These are phyloP conservation scores for Podosphaera fusca DNA, from an alignment of 2,329 filamentous ascomycete genomes.

Conservation along the genomic window DNA sequence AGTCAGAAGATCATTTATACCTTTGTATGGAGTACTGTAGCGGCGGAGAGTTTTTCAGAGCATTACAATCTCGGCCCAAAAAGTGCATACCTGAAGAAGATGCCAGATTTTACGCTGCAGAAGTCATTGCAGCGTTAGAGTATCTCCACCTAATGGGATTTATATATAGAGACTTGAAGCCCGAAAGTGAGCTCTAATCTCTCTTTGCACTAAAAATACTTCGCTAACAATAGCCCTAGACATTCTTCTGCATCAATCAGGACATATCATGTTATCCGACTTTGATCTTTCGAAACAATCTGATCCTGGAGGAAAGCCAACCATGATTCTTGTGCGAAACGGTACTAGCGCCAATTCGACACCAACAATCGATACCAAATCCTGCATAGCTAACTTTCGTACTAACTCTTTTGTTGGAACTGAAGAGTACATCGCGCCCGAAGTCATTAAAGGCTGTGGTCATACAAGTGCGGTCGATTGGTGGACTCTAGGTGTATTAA, in stretches of 20 bases:
- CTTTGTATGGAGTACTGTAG: conserved; percentile 99
- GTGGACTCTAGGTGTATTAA: conserved; percentile 94
- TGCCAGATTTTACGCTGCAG: conserved; percentile 87
- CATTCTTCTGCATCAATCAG: conserved; percentile 94
- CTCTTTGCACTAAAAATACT: background rate
- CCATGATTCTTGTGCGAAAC: conserved; percentile 78
- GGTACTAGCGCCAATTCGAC: conserved; percentile 68
- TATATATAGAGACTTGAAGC: conserved; percentile 94
- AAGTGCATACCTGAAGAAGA: conserved; percentile 96
- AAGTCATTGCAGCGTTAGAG: conserved; percentile 88
- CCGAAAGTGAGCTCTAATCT: conserved; percentile 49
- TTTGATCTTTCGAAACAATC: conserved; percentile 98
- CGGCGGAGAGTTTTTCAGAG: conserved; percentile 93
- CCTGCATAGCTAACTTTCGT: conserved; percentile 92
- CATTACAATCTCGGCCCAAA: conserved; percentile 82
- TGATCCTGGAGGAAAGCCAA: conserved; percentile 81
- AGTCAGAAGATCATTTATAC: conserved; percentile 94
- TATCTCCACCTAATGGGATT: conserved; percentile 98
- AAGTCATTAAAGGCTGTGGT: conserved; percentile 95
- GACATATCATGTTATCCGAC: conserved; percentile 98
- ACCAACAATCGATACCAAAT: conserved; percentile 95
- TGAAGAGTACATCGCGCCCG: conserved; percentile 95
- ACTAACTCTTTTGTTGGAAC: conserved; percentile 98
- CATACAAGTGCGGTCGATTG: conserved; percentile 97
- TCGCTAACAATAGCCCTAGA: conserved; percentile 32